A percentile compares a stretch with the other conserved stretches of the same genome.
phyloP scores from a whole-genome alignment of 2,329 filamentous ascomycete species.

The Metarhizium robertsii region DNA sequence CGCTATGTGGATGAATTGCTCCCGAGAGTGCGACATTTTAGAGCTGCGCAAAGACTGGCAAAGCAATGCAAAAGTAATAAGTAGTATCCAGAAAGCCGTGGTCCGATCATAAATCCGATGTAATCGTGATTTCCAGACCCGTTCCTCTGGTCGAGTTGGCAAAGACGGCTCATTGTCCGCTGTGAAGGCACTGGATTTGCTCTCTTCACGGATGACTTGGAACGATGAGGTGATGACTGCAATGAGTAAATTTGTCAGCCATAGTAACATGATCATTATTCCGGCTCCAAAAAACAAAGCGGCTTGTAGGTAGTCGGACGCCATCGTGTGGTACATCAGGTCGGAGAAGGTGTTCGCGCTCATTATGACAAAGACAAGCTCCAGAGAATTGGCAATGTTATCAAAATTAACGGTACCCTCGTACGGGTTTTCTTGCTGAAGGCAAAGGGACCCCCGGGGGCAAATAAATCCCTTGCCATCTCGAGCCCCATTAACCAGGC shows the following conservation, averaged over 20 bases:
- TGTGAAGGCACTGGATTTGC: constrained; percentile 87
- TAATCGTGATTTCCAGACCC: constrained; percentile 35
- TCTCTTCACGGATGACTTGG: constrained; percentile 95
- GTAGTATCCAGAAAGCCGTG: constrained; percentile 63
- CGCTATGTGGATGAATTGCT: constrained; percentile 57
- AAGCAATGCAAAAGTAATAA: constrained; percentile 75
- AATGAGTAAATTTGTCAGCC: constrained; percentile 90
- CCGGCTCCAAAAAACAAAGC: constrained; percentile 66
- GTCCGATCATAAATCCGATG: constrained; percentile 70
- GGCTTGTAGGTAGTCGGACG: constrained; percentile 82
- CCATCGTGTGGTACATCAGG: constrained; percentile 84
- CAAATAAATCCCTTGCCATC: constrained; percentile 80
- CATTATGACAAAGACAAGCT: constrained; percentile 97
- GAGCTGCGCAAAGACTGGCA: constrained; percentile 70
- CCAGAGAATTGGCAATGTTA: constrained; percentile 83
- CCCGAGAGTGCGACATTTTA: constrained; percentile 55
- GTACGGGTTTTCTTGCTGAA: constrained; percentile 70
- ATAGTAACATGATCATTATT: constrained; percentile 89
- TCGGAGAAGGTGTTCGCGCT: constrained; percentile 95
- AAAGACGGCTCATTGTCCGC: constrained; percentile 49
- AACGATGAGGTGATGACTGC: constrained; percentile 98
- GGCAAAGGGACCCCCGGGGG: constrained; percentile 71
- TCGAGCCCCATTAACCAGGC: constrained; percentile 40
- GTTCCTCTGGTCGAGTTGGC: constrained; percentile 28
- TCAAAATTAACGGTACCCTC: constrained; percentile 89